Evolutionary conservation across 768 basidiomycete genomes (phyloP).

Genomic region (Suillus ampliporus): DNA sequence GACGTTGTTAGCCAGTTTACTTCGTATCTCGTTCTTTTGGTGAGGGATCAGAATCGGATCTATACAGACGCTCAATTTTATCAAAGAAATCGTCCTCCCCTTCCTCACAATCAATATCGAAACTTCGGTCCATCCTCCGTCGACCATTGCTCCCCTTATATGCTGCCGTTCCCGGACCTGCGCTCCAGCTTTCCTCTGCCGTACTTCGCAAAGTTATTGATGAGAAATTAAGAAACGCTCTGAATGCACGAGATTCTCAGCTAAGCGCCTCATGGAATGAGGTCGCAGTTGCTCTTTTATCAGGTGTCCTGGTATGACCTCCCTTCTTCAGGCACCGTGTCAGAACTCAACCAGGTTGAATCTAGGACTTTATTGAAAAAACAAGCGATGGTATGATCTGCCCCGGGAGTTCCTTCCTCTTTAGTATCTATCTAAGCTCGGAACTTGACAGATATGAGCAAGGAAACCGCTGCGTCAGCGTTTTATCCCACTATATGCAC

Average conservation of each 20-base stretch:
- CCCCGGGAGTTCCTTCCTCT: neutral
- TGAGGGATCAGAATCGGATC: slow-evolving; percentile 28
- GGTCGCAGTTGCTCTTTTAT: slow-evolving; percentile 51
- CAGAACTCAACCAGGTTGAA: slow-evolving; percentile 11
- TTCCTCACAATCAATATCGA: slow-evolving; percentile 43
- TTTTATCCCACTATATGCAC: slow-evolving; percentile 42
- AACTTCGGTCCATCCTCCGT: slow-evolving; percentile 48
- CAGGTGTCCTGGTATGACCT: slow-evolving; percentile 53
- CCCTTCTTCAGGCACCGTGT: neutral
- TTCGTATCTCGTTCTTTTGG: slow-evolving; percentile 50
- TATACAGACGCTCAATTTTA: neutral
- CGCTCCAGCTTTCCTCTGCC: slow-evolving; percentile 47
- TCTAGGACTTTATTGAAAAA: slow-evolving; percentile 31
- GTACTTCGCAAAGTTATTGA: slow-evolving; percentile 47
- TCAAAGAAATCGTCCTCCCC: slow-evolving; percentile 45
- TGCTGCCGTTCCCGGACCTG: slow-evolving; percentile 38
- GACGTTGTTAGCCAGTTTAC: slow-evolving; percentile 46
- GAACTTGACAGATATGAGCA: slow-evolving; percentile 24
- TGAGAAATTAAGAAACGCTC: slow-evolving; percentile 41
- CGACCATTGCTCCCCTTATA: slow-evolving; percentile 52
- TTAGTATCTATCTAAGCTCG: neutral
- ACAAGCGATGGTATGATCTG: slow-evolving; percentile 21
- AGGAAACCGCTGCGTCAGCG: slow-evolving; percentile 31
- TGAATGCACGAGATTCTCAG: slow-evolving; percentile 24
- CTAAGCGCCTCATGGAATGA: slow-evolving; percentile 49